Percentiles rank a stretch among this genome's conserved stretches.
Conservation (phyloP, 2,329 filamentous ascomycete genomes). For the Aspergillus luchuensis region DNA sequence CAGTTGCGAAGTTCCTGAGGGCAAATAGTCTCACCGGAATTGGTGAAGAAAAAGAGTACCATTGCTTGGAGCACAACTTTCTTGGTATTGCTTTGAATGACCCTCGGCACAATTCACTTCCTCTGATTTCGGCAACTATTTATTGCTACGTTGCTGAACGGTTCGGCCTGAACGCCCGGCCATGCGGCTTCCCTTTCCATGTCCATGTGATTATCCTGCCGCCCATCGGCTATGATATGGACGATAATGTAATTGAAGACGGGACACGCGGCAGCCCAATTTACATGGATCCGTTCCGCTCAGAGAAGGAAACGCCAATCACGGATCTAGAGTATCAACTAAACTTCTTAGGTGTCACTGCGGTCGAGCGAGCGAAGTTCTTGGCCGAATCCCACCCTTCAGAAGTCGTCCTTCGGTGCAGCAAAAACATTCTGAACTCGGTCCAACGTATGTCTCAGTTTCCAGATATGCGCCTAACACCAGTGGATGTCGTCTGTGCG, state of each 20-base stretch:
- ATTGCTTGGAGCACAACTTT: constrained; percentile 82
- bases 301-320: constrained; percentile 65
- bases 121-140: constrained; percentile 82
- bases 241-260: constrained; percentile 46
- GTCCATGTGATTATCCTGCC: constrained; percentile 78
- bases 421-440: constrained; percentile 78
- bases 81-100: constrained; percentile 78
- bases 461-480: constrained; percentile 29
- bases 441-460: constrained; percentile 55
- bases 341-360: constrained; percentile 52
- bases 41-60: constrained; percentile 68
- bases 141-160: constrained; percentile 77
- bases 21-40: constrained; percentile 70
- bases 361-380: constrained; percentile 50
- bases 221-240: constrained; percentile 60
- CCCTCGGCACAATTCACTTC: constrained; percentile 74
- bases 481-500: constrained; percentile 61
- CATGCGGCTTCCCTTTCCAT: constrained; percentile 80
- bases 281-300: constrained; percentile 82
- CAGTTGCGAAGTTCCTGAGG: constrained; percentile 70
- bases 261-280: constrained; percentile 55
- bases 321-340: constrained; percentile 62
- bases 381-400: constrained; percentile 65
- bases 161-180: constrained; percentile 73
- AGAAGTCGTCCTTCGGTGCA: constrained; percentile 72